Percentiles rank a stretch among this genome's conserved stretches.
Conservation (phyloP, 2,329 filamentous ascomycete species). For the Colletotrichum lupini region DNA sequence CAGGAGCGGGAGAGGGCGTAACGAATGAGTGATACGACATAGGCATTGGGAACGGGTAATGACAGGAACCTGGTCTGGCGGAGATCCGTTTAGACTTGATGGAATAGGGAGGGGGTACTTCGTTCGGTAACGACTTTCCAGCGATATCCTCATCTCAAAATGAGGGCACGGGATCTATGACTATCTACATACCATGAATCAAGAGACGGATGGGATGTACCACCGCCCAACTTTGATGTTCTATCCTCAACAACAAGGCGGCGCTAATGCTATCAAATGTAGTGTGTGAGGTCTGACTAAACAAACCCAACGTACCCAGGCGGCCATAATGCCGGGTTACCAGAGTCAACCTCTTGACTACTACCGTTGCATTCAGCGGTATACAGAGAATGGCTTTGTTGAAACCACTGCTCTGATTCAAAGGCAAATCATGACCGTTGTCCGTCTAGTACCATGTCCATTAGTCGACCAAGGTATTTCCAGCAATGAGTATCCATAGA, state of each 20-base stretch:
- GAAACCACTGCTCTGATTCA: no score
- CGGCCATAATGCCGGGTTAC: not conserved
- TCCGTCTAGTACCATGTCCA: no score
- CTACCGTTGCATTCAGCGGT: not conserved
- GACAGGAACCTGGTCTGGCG: constrained; percentile 4
- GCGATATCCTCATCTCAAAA: not conserved
- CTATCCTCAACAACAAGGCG: no score
- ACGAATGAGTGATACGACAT: not conserved
- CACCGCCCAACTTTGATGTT: not conserved
- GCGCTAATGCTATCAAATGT: not conserved
- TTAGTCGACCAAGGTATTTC: no score
- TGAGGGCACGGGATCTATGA: constrained; percentile 15
- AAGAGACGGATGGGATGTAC: not conserved
- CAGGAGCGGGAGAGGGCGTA: constrained; percentile 42
- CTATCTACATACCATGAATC: constrained; percentile 20
- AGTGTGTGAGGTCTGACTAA: not conserved
- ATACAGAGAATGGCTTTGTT: no score
- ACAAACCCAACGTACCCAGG: not conserved
- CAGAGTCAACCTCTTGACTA: not conserved
- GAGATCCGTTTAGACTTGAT: not conserved
- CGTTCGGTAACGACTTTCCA: constrained; percentile 29
- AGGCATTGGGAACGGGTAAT: constrained; percentile 4
- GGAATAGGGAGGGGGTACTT: not conserved
- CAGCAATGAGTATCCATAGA: not conserved
- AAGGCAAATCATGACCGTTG: no score